These are phyloP conservation scores for Artemisia argyi DNA, from an alignment of 129 eudicot species.

Conservation along the genomic window DNA sequence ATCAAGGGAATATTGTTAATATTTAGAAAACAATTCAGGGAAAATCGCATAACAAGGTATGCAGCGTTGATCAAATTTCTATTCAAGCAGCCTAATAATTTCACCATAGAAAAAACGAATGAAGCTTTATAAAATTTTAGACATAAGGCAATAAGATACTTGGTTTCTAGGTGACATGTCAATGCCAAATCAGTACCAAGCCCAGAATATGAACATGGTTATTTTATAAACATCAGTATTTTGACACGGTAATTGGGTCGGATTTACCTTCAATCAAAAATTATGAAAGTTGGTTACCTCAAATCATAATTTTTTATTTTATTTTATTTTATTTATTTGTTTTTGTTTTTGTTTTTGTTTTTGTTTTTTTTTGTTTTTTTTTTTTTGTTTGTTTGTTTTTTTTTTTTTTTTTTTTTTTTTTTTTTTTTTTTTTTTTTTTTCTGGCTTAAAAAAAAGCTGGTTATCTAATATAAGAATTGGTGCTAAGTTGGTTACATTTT, in stretches of 20 bases:
- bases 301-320: neutral
- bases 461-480: no score
- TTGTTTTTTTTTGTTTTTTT: no score
- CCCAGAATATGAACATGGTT: no score
- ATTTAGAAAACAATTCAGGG: neutral
- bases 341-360: no score
- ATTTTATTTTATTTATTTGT: no score
- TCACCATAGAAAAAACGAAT: neutral
- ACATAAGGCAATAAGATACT: no score
- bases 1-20: neutral
- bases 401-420: neutral
- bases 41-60: slow-evolving; percentile 11
- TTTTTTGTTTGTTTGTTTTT: no score
- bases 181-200: no score
- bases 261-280: neutral
- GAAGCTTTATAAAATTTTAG: neutral
- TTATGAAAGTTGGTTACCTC: neutral
- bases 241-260: no score
- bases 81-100: neutral
- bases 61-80: neutral
- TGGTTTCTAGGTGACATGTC: no score
- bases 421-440: neutral
- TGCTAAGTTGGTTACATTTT: neutral
- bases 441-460: neutral
- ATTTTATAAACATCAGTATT: no score